Evolutionary conservation across 768 basidiomycete genomes (phyloP).

Genomic region (Amanita pseudoporphyria): DNA sequence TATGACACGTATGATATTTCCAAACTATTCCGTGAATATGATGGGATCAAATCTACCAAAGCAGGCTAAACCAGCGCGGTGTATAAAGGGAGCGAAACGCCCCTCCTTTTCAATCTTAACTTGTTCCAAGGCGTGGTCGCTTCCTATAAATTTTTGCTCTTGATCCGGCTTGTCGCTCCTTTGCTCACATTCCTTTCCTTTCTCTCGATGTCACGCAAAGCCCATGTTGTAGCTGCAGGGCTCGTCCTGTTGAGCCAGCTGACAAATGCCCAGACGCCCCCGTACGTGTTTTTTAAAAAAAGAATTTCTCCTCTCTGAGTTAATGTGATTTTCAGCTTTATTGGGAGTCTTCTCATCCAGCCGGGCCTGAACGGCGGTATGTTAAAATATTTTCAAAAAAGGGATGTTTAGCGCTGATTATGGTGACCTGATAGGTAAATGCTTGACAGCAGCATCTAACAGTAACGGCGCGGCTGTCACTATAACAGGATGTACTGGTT

Average conservation of each 20-base stretch:
- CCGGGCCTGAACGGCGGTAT: constrained; percentile 32
- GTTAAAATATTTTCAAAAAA: constrained; percentile 6
- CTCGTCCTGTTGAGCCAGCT: constrained; percentile 2
- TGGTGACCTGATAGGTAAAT: constrained; percentile 27
- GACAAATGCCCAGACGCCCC: constrained; percentile 20
- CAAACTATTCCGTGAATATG: too few species aligned
- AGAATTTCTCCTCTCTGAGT: background rate
- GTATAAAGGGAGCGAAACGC: too few species aligned
- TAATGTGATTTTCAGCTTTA: constrained; percentile 21
- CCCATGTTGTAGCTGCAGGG: background rate
- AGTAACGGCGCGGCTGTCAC: constrained; percentile 37
- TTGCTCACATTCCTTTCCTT: background rate
- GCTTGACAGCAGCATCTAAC: constrained; percentile 42
- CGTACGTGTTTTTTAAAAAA: constrained; percentile 11
- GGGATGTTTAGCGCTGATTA: background rate
- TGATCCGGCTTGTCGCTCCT: background rate
- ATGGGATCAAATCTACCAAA: too few species aligned
- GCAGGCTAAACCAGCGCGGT: too few species aligned
- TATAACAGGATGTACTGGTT: constrained; percentile 35
- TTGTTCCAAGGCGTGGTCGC: background rate
- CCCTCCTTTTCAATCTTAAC: too few species aligned
- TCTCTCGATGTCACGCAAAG: background rate
- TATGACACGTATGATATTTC: too few species aligned
- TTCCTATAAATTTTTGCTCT: too few species aligned
- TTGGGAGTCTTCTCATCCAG: constrained; percentile 33